Percentiles rank a stretch among this genome's conserved stretches.
Evolutionary conservation across 768 basidiomycete genomes (phyloP).

Genomic region (Leccinum arenicola): DNA sequence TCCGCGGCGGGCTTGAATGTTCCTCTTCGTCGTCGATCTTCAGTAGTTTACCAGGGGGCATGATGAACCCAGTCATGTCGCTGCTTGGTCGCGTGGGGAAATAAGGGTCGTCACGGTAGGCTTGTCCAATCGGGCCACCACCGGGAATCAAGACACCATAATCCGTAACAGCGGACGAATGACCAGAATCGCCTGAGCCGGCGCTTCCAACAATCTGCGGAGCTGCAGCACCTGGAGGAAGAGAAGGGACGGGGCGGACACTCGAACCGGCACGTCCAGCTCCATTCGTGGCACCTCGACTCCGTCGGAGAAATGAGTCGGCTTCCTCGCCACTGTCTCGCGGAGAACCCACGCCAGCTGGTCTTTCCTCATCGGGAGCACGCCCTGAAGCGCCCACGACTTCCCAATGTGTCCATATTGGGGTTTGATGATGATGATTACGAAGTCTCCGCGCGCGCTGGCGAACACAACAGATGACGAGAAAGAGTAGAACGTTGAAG

Average conservation of each 20-base stretch:
- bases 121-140: conserved; percentile 33
- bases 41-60: conserved; percentile 35
- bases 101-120: conserved; percentile 24
- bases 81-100: conserved; percentile 29
- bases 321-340: conserved; percentile 67
- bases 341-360: conserved; percentile 65
- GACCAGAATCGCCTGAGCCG: conserved; percentile 37
- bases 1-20: conserved; percentile 24
- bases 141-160: conserved; percentile 32
- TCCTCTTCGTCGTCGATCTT: conserved; percentile 36
- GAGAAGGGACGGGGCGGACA: conserved; percentile 24
- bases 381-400: conserved; percentile 33
- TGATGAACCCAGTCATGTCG: conserved; percentile 34
- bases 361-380: conserved; percentile 30
- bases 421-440: conserved; percentile 22
- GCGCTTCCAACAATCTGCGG: conserved; percentile 38
- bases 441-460: conserved; percentile 23
- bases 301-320: conserved; percentile 58
- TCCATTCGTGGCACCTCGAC: conserved; percentile 21
- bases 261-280: conserved; percentile 13
- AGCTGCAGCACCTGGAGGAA: conserved; percentile 34
- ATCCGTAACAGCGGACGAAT: conserved; percentile 39
- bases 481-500: conserved; percentile 54
- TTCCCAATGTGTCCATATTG: conserved; percentile 45
- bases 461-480: conserved; percentile 34